Evolutionary conservation across 345 rosid species (phyloP), one percentile per base, ranked within the genome.

Genomic region (Moricandia arvensis): DNA sequence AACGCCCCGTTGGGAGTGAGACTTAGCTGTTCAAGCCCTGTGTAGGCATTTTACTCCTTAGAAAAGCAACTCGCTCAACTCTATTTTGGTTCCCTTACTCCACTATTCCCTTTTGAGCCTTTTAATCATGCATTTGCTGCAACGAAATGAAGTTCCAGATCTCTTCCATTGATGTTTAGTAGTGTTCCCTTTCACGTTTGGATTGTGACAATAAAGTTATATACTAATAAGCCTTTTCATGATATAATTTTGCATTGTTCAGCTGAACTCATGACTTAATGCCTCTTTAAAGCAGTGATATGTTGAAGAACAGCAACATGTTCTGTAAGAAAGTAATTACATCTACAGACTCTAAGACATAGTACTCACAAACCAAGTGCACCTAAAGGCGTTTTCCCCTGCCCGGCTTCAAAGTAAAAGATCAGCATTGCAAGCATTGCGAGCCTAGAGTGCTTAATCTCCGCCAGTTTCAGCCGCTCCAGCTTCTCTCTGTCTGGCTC

Each of bases 371-470:
- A 83, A 38, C 98, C 96, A 68, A 91, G 95, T 71, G 95, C 98
- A 62, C 91, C 96, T 4, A 94, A 93, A 43, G 98, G 98, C 3
- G 98, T 90, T 80, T 94, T 95, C 2, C 98, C 97, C 78, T 94
- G 98, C 0, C 98, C 97, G 59, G 97, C 97, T 69, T 94, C 98
- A 10, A 94, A 90, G 87, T 94, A 94, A 79, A 94, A 94, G 74
- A 87, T 86, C 83, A 94, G 72, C 98, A 94, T 91, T 0, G 98
- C 98, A 69, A 94, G 0, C 98, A 94, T 94, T 5, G 97, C 98
- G 33, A 95, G 68, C 78, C 99, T 90, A 7, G 99, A 87, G 35
- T 95, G 99, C 84, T 95, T 95, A 18, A 95, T 95, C 92, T 95
- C 99, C 0, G 99, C 99, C 63, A 95, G 41, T 70, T 95, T 91